phyloP scores from a whole-genome alignment of 2,329 filamentous ascomycete species.

The Ophiocordyceps camponoti-saundersi region DNA sequence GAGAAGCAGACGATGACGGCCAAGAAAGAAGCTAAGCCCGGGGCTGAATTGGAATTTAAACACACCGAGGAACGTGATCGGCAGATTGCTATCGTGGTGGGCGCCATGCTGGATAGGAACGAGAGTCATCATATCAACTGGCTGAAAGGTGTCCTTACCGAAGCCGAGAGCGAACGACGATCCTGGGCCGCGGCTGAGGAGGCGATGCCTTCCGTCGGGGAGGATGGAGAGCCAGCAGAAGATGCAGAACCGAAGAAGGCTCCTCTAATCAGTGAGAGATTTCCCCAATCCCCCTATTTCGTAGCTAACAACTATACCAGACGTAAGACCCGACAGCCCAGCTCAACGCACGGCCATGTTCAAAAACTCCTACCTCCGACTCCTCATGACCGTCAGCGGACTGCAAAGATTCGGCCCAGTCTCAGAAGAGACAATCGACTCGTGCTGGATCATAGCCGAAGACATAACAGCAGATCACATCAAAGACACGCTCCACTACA shows the following conservation, averaged over 20 bases:
- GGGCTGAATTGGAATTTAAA: constrained; percentile 71
- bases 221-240: constrained; percentile 13
- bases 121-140: constrained; percentile 63
- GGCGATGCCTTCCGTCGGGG: constrained; percentile 28
- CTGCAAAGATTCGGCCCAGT: constrained; percentile 40
- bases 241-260: constrained; percentile 12
- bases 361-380: constrained; percentile 73
- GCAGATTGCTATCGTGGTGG: constrained; percentile 66
- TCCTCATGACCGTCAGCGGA: constrained; percentile 64
- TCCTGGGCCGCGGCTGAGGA: constrained; percentile 61
- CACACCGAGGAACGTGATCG: constrained; percentile 48
- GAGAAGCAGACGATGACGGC: constrained; percentile 63
- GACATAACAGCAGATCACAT: constrained; percentile 46
- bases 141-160: constrained; percentile 55
- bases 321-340: constrained; percentile 46
- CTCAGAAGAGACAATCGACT: constrained; percentile 55
- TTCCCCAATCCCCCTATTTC: background rate
- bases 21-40: constrained; percentile 45
- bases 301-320: constrained; percentile 22
- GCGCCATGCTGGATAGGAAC: constrained; percentile 63
- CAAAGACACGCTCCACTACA: constrained; percentile 49
- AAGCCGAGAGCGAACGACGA: constrained; percentile 54
- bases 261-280: constrained; percentile 16
- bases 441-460: constrained; percentile 62
- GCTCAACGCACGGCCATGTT: constrained; percentile 59